Evolutionary conservation across 1,284 basidiomycete species (phyloP).

Genomic region (Melampsora americana): DNA sequence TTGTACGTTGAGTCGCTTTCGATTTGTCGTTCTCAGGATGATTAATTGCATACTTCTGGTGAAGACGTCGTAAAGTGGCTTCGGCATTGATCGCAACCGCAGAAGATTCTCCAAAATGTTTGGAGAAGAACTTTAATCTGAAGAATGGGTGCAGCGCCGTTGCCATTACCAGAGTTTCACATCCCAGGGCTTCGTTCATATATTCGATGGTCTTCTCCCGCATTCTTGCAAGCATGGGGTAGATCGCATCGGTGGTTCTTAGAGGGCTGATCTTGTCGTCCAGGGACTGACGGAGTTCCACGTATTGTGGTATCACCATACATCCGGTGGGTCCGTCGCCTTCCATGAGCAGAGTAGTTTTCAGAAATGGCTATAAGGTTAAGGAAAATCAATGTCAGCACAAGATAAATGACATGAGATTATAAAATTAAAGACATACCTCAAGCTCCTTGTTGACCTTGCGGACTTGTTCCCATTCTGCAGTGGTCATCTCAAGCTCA

Average conservation of each 20-base stretch:
- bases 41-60: too few species aligned
- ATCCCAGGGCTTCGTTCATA: background rate
- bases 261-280: background rate
- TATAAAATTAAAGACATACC: too few species aligned
- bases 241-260: background rate
- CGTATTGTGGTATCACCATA: conserved; percentile 6
- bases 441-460: too few species aligned
- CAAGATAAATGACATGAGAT: too few species aligned
- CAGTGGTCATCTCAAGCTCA: too few species aligned
- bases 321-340: background rate
- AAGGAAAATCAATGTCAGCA: too few species aligned
- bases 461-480: too few species aligned
- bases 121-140: background rate
- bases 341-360: background rate
- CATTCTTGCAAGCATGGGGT: conserved; percentile 1
- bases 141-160: background rate
- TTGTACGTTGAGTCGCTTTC: too few species aligned
- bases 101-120: background rate
- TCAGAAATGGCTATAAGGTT: background rate
- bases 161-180: background rate
- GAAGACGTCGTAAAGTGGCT: too few species aligned
- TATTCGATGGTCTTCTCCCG: background rate
- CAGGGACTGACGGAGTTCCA: background rate
- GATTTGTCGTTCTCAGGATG: too few species aligned
- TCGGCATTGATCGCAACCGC: too few species aligned